Evolutionary conservation across 805 yeast species (phyloP), one percentile per base, ranked within the genome.

Genomic region (Starmera amethionina): DNA sequence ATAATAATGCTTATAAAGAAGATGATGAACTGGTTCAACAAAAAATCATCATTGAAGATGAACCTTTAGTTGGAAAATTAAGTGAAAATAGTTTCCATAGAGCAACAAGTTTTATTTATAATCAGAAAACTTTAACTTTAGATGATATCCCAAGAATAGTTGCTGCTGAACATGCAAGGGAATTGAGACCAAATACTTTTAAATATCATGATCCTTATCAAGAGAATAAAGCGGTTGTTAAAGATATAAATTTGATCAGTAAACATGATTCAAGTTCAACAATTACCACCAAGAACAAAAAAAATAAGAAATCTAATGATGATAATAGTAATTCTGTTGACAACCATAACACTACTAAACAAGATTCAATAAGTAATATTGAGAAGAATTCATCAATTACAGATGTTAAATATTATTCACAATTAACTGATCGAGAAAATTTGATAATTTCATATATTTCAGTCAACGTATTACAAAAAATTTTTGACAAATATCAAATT

Each of bases 111-210:
- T 67, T 85, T 37, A 71, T 88, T 40, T 77, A 81, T 51, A 83
- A 78, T 52, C 94, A 90, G 49, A 85, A 83, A 49, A 81, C 90
- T 0, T 72, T 93, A 40, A 90, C 97, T 0, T 71, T 93, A 50
- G 97, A 93, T 60, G 99, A 93, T 60, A 93, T 93, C 51, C 96
- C 97, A 8, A 72, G 97, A 48, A 90, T 93, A 55, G 97, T 93
- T 8, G 95, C 97, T 2, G 90, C 95, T 9, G 97, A 93, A 52
- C 96, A 90, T 59, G 96, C 97, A 0, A 70, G 96, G 46, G 96
- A 86, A 45, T 82, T 84, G 54, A 72, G 95, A 42, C 96, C 97
- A 2, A 88, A 88, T 59, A 95, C 96, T 0, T 89, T 82, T 62
- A 79, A 82, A 43, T 94, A 83, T 60, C 89, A 83, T 54, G 77